These are phyloP conservation scores for Lanzia echinophila DNA, from an alignment of 2,329 filamentous ascomycete genomes.

Conservation along the genomic window DNA sequence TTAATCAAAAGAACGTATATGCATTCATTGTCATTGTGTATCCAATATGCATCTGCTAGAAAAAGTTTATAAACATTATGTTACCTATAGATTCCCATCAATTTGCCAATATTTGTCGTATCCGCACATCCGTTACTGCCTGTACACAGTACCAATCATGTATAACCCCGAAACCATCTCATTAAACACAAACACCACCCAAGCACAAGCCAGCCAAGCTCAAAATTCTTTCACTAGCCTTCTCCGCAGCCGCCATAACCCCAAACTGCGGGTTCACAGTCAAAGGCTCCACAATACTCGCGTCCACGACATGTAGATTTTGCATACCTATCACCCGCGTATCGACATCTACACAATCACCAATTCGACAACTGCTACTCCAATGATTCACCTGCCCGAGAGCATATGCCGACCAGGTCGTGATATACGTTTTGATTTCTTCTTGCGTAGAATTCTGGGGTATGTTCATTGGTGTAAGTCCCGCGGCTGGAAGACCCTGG, in stretches of 20 bases:
- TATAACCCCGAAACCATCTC: too few species aligned
- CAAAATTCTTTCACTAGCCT: conserved; percentile 43
- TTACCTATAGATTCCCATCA: too few species aligned
- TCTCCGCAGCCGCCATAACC: conserved; percentile 47
- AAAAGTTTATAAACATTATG: too few species aligned
- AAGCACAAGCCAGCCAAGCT: neutral
- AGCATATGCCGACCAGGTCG: conserved; percentile 41
- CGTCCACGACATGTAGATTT: conserved; percentile 47
- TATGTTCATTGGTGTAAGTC: conserved; percentile 43
- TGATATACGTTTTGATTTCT: conserved; percentile 45
- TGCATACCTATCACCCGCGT: conserved; percentile 41
- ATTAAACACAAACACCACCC: neutral
- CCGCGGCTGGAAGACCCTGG: conserved; percentile 35
- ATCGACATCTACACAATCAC: conserved; percentile 41
- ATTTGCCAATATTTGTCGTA: too few species aligned
- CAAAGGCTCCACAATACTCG: conserved; percentile 42
- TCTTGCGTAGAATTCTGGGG: conserved; percentile 38
- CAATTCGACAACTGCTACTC: conserved; percentile 46
- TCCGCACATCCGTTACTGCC: too few species aligned
- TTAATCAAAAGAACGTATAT: too few species aligned
- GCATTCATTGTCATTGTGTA: too few species aligned
- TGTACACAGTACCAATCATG: too few species aligned
- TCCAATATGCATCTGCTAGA: too few species aligned
- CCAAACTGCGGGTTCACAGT: conserved; percentile 50
- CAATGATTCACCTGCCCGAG: conserved; percentile 46